Evolutionary conservation across 306 rosid species (phyloP), one percentile per base, ranked within the genome.

Genomic region (Cicer yamashitae): DNA sequence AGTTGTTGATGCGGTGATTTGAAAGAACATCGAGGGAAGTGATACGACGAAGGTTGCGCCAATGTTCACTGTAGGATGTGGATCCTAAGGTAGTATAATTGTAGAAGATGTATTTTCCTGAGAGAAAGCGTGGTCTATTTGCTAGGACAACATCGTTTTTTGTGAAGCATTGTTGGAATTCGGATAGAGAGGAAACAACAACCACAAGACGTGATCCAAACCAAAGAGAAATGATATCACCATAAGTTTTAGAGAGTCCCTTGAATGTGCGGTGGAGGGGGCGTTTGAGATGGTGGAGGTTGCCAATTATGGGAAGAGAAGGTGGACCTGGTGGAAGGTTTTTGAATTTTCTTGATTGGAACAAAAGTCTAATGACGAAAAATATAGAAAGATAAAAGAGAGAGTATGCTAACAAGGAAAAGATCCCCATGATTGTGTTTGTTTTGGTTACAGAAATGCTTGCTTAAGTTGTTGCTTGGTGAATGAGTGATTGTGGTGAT

Each of bases 91-190:
- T 82, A 34, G 91, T 85, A 78, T 72, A 52, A 78, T 87, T 75
- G 84, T 89, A 89, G 72, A 74, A 82, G 1, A 87, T 6, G 80
- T 83, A 71, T 46, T 89, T 89, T 38, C 84, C 87, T 0, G 65
- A 3, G n/a, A 82, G 73, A 3, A 80, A 57, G 0, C 40, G 71
- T 0, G 89, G 91, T 0, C 91, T 84, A 68, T 84, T 81, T 2
- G 89, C 94, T 1, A 89, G 46, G 17, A 81, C 83, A 41, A 82
- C 44, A 71, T 89, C 91, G 70, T 87, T 87, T 37, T 73, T 87
- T 4, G 90, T 85, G 80, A 89, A 89, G 41, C 89, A 87, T 11
- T 89, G 80, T 66, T 87, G 84, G 15, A 57, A 84, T 2, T 74
- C 81, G 0, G 83, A 7, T 0, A 80, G 70, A 0, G 93, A 85